phyloP scores from a whole-genome alignment of 1,284 basidiomycete genomes.

The Cyathus olla region DNA sequence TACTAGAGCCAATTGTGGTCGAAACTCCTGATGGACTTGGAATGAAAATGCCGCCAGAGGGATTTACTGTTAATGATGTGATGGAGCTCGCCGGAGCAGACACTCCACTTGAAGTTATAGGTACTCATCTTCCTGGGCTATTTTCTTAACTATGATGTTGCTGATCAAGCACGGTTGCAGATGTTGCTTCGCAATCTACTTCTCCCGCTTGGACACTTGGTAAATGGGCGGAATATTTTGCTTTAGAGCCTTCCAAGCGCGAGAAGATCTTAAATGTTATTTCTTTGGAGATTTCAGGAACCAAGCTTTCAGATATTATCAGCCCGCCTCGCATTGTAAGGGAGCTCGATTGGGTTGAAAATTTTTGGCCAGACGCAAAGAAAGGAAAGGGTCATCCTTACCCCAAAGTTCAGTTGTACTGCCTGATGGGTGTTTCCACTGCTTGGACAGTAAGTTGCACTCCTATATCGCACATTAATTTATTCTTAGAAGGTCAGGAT shows the following conservation, averaged over 20 bases:
- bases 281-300: constrained; percentile 87
- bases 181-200: constrained; percentile 87
- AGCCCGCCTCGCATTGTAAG: constrained; percentile 88
- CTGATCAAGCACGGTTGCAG: constrained; percentile 48
- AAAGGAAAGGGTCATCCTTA: constrained; percentile 82
- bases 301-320: constrained; percentile 80
- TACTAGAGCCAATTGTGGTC: constrained; percentile 84
- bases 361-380: constrained; percentile 87
- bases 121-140: constrained; percentile 50
- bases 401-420: constrained; percentile 97
- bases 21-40: constrained; percentile 82
- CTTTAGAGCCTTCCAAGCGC: constrained; percentile 68
- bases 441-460: constrained; percentile 87
- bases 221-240: constrained; percentile 93
- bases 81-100: constrained; percentile 84
- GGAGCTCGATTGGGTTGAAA: constrained; percentile 97
- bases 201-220: constrained; percentile 88
- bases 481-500: constrained; percentile 67
- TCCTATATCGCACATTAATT: not conserved
- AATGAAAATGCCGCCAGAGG: constrained; percentile 84
- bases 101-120: constrained; percentile 89
- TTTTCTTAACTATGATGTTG: not conserved
- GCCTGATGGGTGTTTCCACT: constrained; percentile 85
- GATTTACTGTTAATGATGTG: constrained; percentile 83
- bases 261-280: constrained; percentile 94